Evolutionary conservation across 1,284 basidiomycete species (phyloP).

Genomic region (Tranzscheliella williamsii): DNA sequence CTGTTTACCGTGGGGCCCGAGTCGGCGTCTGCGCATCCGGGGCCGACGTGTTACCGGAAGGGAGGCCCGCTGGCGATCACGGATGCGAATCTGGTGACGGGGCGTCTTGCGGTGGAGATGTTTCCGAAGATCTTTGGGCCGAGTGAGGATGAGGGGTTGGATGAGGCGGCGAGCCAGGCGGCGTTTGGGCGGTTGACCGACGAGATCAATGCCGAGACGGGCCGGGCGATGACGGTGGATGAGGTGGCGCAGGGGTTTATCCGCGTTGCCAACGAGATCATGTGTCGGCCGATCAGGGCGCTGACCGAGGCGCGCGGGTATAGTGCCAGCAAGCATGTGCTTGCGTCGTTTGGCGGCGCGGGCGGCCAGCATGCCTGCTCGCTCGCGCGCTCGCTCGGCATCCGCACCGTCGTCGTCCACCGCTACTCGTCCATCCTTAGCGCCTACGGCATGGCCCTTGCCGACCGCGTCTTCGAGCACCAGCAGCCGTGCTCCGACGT

Average conservation of each 20-base stretch:
- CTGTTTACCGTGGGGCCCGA: constrained; percentile 58
- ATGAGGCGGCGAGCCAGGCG: constrained; percentile 66
- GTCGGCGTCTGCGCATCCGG: constrained; percentile 56
- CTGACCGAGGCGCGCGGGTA: constrained; percentile 88
- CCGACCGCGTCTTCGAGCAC: constrained; percentile 74
- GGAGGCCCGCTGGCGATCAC: constrained; percentile 59
- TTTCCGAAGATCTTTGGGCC: constrained; percentile 88
- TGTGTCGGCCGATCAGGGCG: constrained; percentile 88
- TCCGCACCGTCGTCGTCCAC: constrained; percentile 82
- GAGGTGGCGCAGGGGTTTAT: constrained; percentile 80
- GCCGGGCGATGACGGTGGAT: constrained; percentile 71
- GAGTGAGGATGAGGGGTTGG: constrained; percentile 78
- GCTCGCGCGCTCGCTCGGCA: constrained; percentile 78
- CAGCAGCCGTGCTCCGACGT: constrained; percentile 83
- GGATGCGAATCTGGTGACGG: constrained; percentile 59
- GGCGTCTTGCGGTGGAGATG: constrained; percentile 55
- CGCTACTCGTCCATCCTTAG: constrained; percentile 82
- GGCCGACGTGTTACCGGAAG: constrained; percentile 58
- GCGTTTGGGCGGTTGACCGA: constrained; percentile 72
- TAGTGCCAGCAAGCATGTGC: constrained; percentile 81
- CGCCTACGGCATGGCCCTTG: constrained; percentile 84
- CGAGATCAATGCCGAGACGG: constrained; percentile 69
- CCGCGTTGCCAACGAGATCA: constrained; percentile 63
- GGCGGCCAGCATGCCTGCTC: constrained; percentile 91
- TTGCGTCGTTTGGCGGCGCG: constrained; percentile 87